Percentiles rank a stretch among this genome's conserved stretches.
These are phyloP conservation scores for Adansonia digitata DNA, from an alignment of 345 rosid species.

Conservation along the genomic window DNA sequence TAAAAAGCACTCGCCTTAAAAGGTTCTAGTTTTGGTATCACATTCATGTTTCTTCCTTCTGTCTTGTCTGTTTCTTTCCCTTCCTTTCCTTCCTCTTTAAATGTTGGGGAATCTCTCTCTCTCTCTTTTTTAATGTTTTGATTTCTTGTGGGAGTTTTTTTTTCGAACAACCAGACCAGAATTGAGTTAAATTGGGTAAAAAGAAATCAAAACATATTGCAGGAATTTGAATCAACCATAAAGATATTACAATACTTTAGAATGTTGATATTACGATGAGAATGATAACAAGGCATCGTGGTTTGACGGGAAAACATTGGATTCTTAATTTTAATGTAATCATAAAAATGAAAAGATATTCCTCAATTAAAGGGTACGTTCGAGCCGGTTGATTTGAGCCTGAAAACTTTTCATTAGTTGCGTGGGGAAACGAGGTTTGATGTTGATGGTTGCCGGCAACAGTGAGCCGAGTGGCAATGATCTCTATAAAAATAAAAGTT, in stretches of 20 bases:
- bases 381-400: conserved; percentile 76
- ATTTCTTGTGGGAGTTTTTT: background rate
- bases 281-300: no score
- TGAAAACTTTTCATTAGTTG: conserved; percentile 82
- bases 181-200: conserved; percentile 13
- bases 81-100: background rate
- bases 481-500: no score
- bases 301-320: no score
- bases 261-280: no score
- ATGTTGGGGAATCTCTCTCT: background rate
- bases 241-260: no score
- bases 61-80: conserved; percentile 39
- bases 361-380: no score
- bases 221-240: no score
- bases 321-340: no score
- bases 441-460: conserved; percentile 78
- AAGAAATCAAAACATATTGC: no score
- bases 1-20: conserved; percentile 34
- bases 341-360: no score
- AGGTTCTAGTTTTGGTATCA: conserved; percentile 33
- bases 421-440: conserved; percentile 77
- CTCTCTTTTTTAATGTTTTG: background rate
- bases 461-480: no score
- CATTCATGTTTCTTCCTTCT: conserved; percentile 39
- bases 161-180: background rate